phyloP scores from a whole-genome alignment of 768 basidiomycete genomes.

The Gloeopeniophorella convolvens region DNA sequence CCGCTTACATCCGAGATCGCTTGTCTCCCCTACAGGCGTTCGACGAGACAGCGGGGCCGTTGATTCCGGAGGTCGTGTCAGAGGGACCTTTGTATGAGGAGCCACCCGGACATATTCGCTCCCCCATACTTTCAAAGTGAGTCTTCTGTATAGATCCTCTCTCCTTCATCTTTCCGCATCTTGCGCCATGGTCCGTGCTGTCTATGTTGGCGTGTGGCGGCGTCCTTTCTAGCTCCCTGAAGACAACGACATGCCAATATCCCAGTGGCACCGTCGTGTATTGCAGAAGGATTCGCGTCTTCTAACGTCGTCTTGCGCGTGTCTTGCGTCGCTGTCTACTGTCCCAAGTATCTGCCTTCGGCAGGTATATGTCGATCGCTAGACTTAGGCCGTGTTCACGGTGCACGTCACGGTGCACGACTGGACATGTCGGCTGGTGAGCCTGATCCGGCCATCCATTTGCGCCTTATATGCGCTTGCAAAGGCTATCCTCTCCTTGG shows the following conservation, averaged over 20 bases:
- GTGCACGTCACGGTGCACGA: no score
- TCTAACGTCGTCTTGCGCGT: no score
- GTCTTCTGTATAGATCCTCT: not conserved
- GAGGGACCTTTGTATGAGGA: constrained; percentile 4
- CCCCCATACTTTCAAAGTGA: constrained; percentile 21
- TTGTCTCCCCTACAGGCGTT: constrained; percentile 13
- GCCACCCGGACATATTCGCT: constrained; percentile 14
- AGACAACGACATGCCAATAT: no score
- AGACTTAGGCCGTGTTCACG: no score
- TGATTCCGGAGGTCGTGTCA: not conserved
- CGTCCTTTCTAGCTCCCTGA: no score
- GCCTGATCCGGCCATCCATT: not conserved
- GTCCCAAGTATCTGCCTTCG: no score
- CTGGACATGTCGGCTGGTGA: not conserved
- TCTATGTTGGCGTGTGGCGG: no score
- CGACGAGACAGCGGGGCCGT: not conserved
- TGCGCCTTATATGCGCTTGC: not conserved
- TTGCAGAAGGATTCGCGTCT: no score
- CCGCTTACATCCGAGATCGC: not conserved
- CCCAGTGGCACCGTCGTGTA: no score
- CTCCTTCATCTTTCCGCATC: not conserved
- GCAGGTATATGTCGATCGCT: no score
- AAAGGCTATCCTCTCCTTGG: not conserved
- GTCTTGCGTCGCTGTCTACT: no score
- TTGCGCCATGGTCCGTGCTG: not conserved